Conservation (phyloP, 371 early-diverging fungal genomes). For the Mycotypha africana region DNA sequence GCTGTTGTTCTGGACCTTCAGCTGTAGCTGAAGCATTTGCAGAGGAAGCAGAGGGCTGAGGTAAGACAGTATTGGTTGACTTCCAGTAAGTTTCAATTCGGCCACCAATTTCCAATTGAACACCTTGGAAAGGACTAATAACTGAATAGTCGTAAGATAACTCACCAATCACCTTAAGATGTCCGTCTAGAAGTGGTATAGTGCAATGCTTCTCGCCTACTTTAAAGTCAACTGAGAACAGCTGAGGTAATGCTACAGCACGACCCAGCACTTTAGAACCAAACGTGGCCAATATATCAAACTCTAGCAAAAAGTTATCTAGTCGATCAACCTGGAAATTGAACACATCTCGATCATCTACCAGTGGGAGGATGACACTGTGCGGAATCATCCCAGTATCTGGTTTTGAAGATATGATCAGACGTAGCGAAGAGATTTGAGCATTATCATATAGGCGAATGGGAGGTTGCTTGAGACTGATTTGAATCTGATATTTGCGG, state of each 20-base stretch:
- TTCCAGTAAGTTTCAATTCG: constrained; percentile 97
- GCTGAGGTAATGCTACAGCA: constrained; percentile 53
- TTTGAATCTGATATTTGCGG: constrained; percentile 75
- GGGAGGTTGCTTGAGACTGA: constrained; percentile 58
- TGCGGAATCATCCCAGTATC: constrained; percentile 88
- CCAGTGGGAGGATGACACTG: constrained; percentile 84
- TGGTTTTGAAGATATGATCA: constrained; percentile 65
- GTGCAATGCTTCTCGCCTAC: constrained; percentile 38
- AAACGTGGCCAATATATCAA: constrained; percentile 92
- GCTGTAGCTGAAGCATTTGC: too few species aligned
- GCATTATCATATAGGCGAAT: constrained; percentile 63
- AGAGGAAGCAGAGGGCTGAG: constrained; percentile 1
- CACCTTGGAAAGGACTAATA: constrained; percentile 83
- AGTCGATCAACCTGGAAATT: constrained; percentile 80
- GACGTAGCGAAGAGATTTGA: constrained; percentile 57
- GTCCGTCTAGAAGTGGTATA: constrained; percentile 82
- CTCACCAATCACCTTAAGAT: constrained; percentile 87
- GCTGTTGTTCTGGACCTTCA: too few species aligned
- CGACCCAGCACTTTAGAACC: constrained; percentile 92
- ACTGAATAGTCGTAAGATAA: constrained; percentile 76
- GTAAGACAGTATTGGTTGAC: constrained; percentile 66
- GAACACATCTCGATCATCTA: constrained; percentile 72
- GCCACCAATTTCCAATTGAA: constrained; percentile 86
- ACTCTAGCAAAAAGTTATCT: constrained; percentile 75
- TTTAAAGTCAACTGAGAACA: constrained; percentile 20